A percentile compares a stretch with the other conserved stretches of the same genome.
phyloP scores from a whole-genome alignment of 495 filamentous ascomycete species.

The Podospora conica region DNA sequence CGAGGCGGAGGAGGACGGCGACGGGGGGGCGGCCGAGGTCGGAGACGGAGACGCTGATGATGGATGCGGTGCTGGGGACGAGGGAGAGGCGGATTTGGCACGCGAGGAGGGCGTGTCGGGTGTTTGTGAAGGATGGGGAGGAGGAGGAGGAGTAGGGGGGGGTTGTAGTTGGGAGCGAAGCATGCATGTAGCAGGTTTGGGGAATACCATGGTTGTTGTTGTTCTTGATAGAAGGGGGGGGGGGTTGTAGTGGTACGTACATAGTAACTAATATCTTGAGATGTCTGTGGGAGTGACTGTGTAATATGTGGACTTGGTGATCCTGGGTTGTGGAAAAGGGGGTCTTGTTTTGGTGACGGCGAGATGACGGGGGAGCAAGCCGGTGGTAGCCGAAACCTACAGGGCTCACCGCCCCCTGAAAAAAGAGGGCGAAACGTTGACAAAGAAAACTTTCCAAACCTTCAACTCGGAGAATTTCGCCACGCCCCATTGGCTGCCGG shows the following conservation, averaged over 20 bases:
- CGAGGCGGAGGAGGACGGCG: slow-evolving; percentile 20
- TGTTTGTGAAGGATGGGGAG: slow-evolving; percentile 48
- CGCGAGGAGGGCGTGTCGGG: slow-evolving; percentile 55
- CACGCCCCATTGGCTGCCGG: slow-evolving; percentile 2
- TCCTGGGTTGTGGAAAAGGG: too few relatives aligned
- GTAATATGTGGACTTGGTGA: too few relatives aligned
- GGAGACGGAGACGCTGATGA: slow-evolving; percentile 46
- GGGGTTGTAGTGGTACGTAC: background rate
- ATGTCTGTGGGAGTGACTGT: background rate
- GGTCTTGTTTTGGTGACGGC: background rate
- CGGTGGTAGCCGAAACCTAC: background rate
- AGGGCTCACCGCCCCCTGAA: background rate
- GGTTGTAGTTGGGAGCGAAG: background rate
- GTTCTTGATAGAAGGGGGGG: background rate
- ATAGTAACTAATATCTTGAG: background rate
- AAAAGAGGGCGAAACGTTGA: background rate
- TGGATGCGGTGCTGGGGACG: slow-evolving; percentile 49
- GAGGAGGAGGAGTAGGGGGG: background rate
- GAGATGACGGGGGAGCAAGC: background rate
- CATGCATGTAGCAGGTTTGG: background rate
- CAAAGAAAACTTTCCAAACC: background rate
- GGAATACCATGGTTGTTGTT: background rate
- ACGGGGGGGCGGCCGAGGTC: slow-evolving; percentile 36
- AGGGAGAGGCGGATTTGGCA: slow-evolving; percentile 68
- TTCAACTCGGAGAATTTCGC: slow-evolving; percentile 1